Evolutionary conservation across 2,329 filamentous ascomycete species (phyloP), one percentile per base, ranked within the genome.

Genomic region (Biscogniauxia sp.): DNA sequence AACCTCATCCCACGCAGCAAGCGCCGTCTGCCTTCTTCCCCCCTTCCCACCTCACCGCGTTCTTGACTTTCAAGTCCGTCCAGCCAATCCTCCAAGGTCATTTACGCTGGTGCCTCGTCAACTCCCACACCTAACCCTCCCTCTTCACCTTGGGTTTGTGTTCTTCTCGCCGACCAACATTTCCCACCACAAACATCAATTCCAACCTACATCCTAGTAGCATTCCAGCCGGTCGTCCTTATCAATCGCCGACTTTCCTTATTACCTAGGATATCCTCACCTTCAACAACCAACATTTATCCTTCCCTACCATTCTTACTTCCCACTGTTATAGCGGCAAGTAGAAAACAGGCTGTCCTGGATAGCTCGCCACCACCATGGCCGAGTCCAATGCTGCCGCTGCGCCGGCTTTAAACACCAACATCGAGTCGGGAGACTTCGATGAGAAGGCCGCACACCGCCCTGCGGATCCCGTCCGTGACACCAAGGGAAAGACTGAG

Each of bases 351-450:
- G 56, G 55, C 26, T 64, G 54, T 59, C 53, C 49, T 52, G 58
- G 56, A 63, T 51, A 61, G 3, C 66, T 69, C 69, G 70, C 73
- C 72, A 71, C 68, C 67, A 86, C 68, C 67, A 86, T 87, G 84
- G 83, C 84, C 71, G 84, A 87, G 73, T 76, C 79, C 72, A 80
- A 80, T 72, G 73, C 75, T 68, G 74, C 76, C 75, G 78, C 76
- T 74, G 79, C 81, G 66, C 84, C 84, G 69, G 83, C 83, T 77
- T 79, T 88, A 69, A 81, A 85, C 72, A 87, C 86, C 72, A 83
- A 83, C 74, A 88, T 88, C 70, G 85, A 88, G 75, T 83, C 83
- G 67, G 86, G 85, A 67, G 78, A 80, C 73, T 88, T 89, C 75
- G 82, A 87, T 75, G 87, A 89, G 80, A 88, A 88, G 80, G 77